Base-by-base conservation (phyloP, 2,329 filamentous ascomycete genomes). In the Ophiobolus disseminans region DNA sequence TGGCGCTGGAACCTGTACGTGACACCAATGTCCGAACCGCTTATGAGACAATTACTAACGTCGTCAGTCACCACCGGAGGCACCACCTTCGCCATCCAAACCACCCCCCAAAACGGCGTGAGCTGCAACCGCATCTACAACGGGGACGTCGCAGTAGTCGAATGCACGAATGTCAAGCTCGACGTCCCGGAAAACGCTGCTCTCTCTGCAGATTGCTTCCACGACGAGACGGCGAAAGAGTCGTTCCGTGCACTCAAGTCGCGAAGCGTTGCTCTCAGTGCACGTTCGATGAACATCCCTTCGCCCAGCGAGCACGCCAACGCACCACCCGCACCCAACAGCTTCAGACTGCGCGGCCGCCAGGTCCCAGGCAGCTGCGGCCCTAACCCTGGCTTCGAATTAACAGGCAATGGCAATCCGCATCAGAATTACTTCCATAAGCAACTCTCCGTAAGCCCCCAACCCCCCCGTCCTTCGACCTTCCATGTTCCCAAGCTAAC, bases 391-490 rank as follows among this genome's bases (percentile, higher is more conserved):
- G 25, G 25, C 13, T 38, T 34, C 21, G 21, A 20, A n/a, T 21
- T 9, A 11, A 17, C 30, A 9, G 42, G 34, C 5, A 34, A 45
- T 16, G 42, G 42, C 16, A 28, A 45, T 16, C 42, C 42, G 5
- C 42, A 45, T 34, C 42, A 45, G 25, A 45, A 45, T 23, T 45
- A 45, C 42, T 39, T 20, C 20, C 42, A 45, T 17, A 45, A 45
- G 26, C 42, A 39, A 22, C 22, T 45, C 26, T 45, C 42, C 34
- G 42, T 28, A n/a, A 38, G 26, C 14, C 35, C 41, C 16, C n/a
- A n/a, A n/a, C n/a, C n/a, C n/a, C n/a, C n/a, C n/a, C n/a, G n/a
- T n/a, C n/a, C n/a, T n/a, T n/a, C n/a, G n/a, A n/a, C n/a, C n/a
- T n/a, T n/a, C n/a, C n/a, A n/a, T n/a, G n/a, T n/a, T n/a, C n/a